Base-by-base conservation (phyloP, 176 grass and related monocot genomes). In the Saccharum officinarum region DNA sequence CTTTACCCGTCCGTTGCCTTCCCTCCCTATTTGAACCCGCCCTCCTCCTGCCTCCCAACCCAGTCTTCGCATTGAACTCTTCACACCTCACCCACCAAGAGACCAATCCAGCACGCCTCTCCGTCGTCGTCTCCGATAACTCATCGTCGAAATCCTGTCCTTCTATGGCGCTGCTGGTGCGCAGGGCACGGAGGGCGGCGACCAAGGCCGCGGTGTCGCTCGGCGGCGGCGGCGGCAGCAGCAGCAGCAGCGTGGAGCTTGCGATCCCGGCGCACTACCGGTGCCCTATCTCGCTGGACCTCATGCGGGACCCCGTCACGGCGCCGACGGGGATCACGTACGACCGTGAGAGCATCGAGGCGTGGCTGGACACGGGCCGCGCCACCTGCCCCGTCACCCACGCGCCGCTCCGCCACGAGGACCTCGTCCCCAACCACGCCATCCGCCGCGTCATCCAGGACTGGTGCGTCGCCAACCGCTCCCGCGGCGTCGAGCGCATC, bases 371-470 rank as follows among this genome's bases (percentile, higher is more conserved):
- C 67, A 88, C 41, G 5, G 95, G 95, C 2, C 78, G 82, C 67
- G 63, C 46, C 38, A 83, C 86, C 8, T 98, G 95, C 82, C 95
- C 95, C 18, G 87, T 90, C 62, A 98, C 91, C 10, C 90, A 88
- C 64, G 85, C 34, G 52, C 67, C 71, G 77, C 80, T 98, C 52
- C 83, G 86, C 4, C 68, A 61, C 17, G 91, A 93, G 41, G 95
- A 98, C 83, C 85, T 98, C 54, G 88, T 95, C 65, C 95, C 95
- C 28, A 98, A 98, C 91, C 91, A 95, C 75, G 76, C 91, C 67
- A 78, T 92, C 42, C 88, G 85, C 30, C 77, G 91, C 59, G 80
- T 98, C 37, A 98, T 98, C 66, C 95, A 98, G 87, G 91, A 95
- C 82, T 98, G 95, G 95, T 98, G 95, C 79, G 95, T 93, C 26